Base-by-base conservation (phyloP, 2,329 filamentous ascomycete species). In the Dactylellina cionopaga region DNA sequence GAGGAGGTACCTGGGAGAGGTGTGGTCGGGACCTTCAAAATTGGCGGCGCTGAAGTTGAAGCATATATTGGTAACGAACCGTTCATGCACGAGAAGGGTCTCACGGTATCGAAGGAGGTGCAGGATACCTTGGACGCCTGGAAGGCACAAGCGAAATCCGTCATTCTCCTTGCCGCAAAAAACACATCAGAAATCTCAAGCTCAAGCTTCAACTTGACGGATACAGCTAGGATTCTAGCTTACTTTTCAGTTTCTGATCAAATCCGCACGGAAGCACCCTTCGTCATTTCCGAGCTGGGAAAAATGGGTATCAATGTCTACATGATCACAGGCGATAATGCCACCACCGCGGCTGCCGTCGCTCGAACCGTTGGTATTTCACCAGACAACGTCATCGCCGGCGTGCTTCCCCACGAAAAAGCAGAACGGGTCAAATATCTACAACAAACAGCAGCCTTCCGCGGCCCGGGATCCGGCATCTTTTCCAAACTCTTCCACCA, bases 291-390 rank as follows among this genome's bases (percentile, higher is more conserved):
- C 5, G 84, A 88, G 0, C 86, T 96, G 0, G 85, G 86, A 43
- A 80, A 84, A 3, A 85, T 86, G 13, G 88, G 89, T 17, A 88
- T 90, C 47, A 86, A 88, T 29, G 90, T 96, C 2, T 96, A 90
- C 88, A 96, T 97, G 92, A 88, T 96, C 35, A 96, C 92, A 0
- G 93, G 93, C 27, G 93, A 97, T 82, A 96, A 96, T 78, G 82
- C 84, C n/a, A 88, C 83, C n/a, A 97, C 93, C 0, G 93, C 93
- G 1, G 83, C 85, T 17, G 92, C 92, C 0, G 91, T 97, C 1
- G 93, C 90, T 0, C 81, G 84, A 1, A 87, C 87, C 77, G 84
- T 96, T 15, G 91, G 91, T 19, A 96, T 97, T 75, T 85, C 87
- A 0, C 77, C 83, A 0, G 81, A 83, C 60, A 91, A 96, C 78